Conservation (phyloP, 163 green algal species). For the Coccomyxa subellipsoidea region DNA sequence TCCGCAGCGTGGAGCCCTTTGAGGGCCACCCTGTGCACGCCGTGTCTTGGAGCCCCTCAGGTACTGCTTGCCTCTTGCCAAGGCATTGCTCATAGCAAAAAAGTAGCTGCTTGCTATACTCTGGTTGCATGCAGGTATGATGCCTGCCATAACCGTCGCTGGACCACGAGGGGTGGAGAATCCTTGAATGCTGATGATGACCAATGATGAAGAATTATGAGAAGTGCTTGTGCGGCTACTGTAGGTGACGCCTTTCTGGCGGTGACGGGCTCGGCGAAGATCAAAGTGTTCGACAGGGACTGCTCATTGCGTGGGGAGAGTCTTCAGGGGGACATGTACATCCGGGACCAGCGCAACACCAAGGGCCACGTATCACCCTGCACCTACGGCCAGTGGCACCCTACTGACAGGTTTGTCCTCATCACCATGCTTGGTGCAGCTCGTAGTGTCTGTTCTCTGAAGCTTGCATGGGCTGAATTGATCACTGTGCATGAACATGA, state of each 20-base stretch:
- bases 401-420: conserved; percentile 58
- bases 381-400: conserved; percentile 86
- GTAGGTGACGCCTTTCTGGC: conserved; percentile 84
- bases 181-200: too few species aligned
- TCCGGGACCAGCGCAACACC: conserved; percentile 93
- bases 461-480: too few species aligned
- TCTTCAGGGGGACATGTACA: conserved; percentile 96
- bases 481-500: too few species aligned
- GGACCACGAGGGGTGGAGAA: too few species aligned
- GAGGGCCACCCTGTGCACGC: conserved; percentile 68
- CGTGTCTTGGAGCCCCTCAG: conserved; percentile 55
- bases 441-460: too few species aligned
- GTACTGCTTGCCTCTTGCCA: conserved; percentile 34
- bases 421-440: background rate
- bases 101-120: too few species aligned
- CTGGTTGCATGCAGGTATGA: background rate
- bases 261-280: conserved; percentile 69
- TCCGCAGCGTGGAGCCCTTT: conserved; percentile 61
- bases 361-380: conserved; percentile 88
- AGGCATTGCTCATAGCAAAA: too few species aligned
- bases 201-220: too few species aligned
- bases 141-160: too few species aligned
- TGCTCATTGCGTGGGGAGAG: conserved; percentile 79
- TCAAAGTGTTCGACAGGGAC: conserved; percentile 89
- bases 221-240: background rate